phyloP scores from a whole-genome alignment of 2,329 filamentous ascomycete genomes.

The Xylariaceae sp. region DNA sequence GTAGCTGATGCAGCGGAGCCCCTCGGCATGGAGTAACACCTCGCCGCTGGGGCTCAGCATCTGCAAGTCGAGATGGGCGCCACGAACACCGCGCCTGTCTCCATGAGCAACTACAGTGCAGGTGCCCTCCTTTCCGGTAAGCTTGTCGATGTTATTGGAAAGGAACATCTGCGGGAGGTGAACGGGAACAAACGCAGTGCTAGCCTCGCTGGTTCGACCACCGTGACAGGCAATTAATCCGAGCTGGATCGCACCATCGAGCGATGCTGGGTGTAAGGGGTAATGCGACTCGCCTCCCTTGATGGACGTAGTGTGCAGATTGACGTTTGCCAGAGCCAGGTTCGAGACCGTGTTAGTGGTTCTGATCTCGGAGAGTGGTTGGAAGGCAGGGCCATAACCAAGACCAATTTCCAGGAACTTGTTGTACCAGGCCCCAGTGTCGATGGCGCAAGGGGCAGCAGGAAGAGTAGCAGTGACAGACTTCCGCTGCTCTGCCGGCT shows the following conservation, averaged over 20 bases:
- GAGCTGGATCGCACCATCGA: slow-evolving; percentile 21
- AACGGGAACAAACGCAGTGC: slow-evolving; percentile 17
- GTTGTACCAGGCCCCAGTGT: slow-evolving; percentile 11
- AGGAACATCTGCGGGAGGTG: slow-evolving; percentile 19
- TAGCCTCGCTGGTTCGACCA: slow-evolving; percentile 13
- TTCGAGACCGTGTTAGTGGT: slow-evolving; percentile 4
- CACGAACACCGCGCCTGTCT: slow-evolving; percentile 11
- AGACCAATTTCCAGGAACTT: slow-evolving; percentile 14
- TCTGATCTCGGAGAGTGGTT: slow-evolving; percentile 7
- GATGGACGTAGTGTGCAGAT: neutral
- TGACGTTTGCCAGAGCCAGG: slow-evolving; percentile 13
- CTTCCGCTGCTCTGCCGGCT: neutral
- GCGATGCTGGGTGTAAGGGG: slow-evolving; percentile 20
- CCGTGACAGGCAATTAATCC: slow-evolving; percentile 21
- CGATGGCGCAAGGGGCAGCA: neutral
- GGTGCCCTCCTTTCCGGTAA: neutral
- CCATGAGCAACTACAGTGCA: slow-evolving; percentile 3
- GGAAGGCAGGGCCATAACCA: slow-evolving; percentile 13
- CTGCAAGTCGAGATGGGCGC: slow-evolving; percentile 14
- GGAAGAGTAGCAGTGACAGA: neutral
- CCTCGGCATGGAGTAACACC: slow-evolving; percentile 10
- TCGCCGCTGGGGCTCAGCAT: slow-evolving; percentile 12
- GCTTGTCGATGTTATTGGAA: neutral
- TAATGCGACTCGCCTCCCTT: slow-evolving; percentile 20
- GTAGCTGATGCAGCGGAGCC: neutral